A percentile compares a stretch with the other conserved stretches of the same genome.
Evolutionary conservation across 2,329 filamentous ascomycete genomes (phyloP).

Genomic region (Colletotrichum agaves): DNA sequence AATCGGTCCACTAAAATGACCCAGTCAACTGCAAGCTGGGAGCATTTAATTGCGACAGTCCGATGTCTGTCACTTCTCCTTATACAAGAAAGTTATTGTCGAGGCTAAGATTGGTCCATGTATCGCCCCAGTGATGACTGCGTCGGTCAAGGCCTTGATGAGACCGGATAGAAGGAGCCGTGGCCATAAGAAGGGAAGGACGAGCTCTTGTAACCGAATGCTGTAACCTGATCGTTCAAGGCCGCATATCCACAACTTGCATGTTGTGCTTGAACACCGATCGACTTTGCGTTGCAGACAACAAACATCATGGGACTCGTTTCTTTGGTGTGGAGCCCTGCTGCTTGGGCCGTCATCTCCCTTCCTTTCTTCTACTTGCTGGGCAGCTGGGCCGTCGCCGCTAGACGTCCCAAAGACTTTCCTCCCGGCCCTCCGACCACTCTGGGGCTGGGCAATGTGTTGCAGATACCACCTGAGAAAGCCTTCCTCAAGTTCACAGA

Average conservation of each 20-base stretch:
- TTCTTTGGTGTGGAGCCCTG: neutral
- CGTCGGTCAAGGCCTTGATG: no score
- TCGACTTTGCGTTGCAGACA: neutral
- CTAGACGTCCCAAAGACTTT: constrained; percentile 30
- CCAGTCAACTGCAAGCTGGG: neutral
- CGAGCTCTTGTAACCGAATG: no score
- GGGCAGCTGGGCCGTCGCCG: constrained; percentile 3
- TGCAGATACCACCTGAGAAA: constrained; percentile 41
- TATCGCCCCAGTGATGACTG: no score
- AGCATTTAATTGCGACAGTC: neutral
- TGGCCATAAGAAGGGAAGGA: neutral
- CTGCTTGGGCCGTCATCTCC: neutral
- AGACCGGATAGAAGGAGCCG: neutral
- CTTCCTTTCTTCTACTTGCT: neutral
- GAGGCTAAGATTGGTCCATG: neutral
- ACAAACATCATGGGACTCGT: constrained; percentile 1
- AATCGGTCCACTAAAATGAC: neutral
- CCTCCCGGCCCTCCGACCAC: constrained; percentile 40
- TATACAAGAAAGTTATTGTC: neutral
- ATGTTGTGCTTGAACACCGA: no score
- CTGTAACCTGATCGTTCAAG: neutral
- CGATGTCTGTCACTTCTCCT: neutral
- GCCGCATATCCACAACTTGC: neutral
- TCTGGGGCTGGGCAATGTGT: constrained; percentile 43
- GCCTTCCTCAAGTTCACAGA: constrained; percentile 44